A percentile compares a stretch with the other conserved stretches of the same genome.
Conservation (phyloP, 2,329 filamentous ascomycete genomes). For the Orbilia oligospora region DNA sequence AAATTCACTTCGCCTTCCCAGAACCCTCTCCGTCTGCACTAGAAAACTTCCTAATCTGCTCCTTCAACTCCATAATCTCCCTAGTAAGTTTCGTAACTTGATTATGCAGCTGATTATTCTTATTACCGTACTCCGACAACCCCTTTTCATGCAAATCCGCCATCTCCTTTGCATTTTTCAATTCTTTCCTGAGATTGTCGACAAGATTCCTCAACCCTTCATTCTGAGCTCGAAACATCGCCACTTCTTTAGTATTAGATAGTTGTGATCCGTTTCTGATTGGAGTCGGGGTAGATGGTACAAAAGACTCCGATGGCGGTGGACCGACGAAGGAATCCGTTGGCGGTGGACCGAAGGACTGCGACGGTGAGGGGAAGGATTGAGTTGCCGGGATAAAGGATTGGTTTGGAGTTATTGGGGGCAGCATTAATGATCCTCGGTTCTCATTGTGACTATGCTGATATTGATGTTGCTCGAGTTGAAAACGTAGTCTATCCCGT, state of each 20-base stretch:
- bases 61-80: neutral
- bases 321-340: neutral
- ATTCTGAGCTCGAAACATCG: neutral
- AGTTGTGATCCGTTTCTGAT: too few relatives aligned
- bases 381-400: neutral
- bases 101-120: neutral
- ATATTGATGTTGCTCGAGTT: too few relatives aligned
- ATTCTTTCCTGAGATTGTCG: neutral
- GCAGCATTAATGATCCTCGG: too few relatives aligned
- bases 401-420: neutral
- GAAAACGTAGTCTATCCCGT: neutral
- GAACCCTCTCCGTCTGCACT: neutral
- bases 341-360: neutral
- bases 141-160: neutral
- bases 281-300: too few relatives aligned
- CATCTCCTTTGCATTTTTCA: neutral
- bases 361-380: neutral
- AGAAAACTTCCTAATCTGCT: neutral
- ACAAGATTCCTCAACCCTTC: neutral
- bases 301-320: neutral
- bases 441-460: neutral
- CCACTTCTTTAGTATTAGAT: neutral
- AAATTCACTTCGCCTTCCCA: neutral
- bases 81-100: too few relatives aligned
- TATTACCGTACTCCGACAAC: neutral